These are phyloP conservation scores for Apiospora saccharicola DNA, from an alignment of 2,329 filamentous ascomycete species.

Conservation along the genomic window DNA sequence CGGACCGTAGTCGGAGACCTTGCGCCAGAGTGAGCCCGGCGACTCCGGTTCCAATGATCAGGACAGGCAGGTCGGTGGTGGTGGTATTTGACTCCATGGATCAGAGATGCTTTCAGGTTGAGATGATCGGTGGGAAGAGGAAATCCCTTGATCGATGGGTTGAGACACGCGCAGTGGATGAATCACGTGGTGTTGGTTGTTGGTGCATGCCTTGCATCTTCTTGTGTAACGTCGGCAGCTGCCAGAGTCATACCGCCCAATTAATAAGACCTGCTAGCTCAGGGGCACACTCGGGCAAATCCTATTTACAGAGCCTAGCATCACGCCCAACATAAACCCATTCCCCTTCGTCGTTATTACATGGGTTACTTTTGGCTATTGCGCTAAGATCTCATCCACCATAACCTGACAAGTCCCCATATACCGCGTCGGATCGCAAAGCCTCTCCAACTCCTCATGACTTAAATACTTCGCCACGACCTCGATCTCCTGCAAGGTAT, in stretches of 20 bases:
- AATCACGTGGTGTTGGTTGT: background rate
- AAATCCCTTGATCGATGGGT: too few species aligned
- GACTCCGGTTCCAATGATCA: conserved; percentile 52
- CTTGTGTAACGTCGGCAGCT: conserved; percentile 6
- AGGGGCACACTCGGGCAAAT: too few species aligned
- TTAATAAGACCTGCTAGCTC: too few species aligned
- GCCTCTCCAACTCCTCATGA: conserved; percentile 27
- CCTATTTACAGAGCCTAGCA: too few species aligned
- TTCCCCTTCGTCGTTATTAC: too few species aligned
- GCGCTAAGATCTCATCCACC: conserved; percentile 35
- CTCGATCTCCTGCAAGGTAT: conserved; percentile 48
- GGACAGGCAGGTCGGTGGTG: conserved; percentile 38
- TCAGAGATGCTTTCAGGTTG: background rate
- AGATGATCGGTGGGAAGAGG: too few species aligned
- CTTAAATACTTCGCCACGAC: conserved; percentile 51
- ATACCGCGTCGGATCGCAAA: conserved; percentile 51
- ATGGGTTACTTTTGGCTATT: background rate
- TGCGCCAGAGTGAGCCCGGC: conserved; percentile 50
- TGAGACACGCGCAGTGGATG: background rate
- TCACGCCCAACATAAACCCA: background rate
- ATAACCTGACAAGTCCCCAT: conserved; percentile 39
- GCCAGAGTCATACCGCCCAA: background rate
- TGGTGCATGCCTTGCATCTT: background rate
- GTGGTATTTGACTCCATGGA: background rate
- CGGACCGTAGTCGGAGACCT: conserved; percentile 39